These are phyloP conservation scores for Fusarium goolgardi DNA, from an alignment of 2,329 filamentous ascomycete genomes.

Conservation along the genomic window DNA sequence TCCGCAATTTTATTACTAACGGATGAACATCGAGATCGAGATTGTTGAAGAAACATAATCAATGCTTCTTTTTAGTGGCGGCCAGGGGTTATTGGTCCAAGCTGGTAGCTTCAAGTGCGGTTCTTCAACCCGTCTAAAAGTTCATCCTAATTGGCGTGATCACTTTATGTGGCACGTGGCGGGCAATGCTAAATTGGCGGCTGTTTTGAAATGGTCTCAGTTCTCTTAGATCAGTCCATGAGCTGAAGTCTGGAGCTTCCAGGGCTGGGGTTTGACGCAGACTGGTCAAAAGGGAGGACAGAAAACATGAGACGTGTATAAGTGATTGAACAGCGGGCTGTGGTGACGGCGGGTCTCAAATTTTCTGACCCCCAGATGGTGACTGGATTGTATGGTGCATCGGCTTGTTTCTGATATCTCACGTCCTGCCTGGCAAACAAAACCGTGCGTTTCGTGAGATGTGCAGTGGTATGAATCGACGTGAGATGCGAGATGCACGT, in stretches of 20 bases:
- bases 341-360: background rate
- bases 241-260: conserved; percentile 12
- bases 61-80: conserved; percentile 12
- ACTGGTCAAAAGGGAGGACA: background rate
- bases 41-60: conserved; percentile 19
- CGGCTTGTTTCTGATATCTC: conserved; percentile 7
- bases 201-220: conserved; percentile 44
- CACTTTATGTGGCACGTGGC: conserved; percentile 42
- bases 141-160: conserved; percentile 40
- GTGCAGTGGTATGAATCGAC: conserved; percentile 8
- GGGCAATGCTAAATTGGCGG: conserved; percentile 39
- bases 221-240: conserved; percentile 38
- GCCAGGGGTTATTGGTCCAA: conserved; percentile 12
- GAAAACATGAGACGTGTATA: background rate
- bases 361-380: background rate
- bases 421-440: conserved; percentile 15
- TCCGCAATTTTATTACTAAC: conserved; percentile 9
- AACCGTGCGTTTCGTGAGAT: conserved; percentile 21
- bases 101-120: conserved; percentile 10
- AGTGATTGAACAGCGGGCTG: too few relatives aligned
- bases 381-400: background rate
- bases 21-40: conserved; percentile 22
- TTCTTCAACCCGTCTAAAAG: conserved; percentile 12
- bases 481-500: conserved; percentile 15
- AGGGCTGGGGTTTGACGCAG: conserved; percentile 29